Base-by-base conservation (phyloP, 805 yeast species). In the Wickerhamiella cacticola region DNA sequence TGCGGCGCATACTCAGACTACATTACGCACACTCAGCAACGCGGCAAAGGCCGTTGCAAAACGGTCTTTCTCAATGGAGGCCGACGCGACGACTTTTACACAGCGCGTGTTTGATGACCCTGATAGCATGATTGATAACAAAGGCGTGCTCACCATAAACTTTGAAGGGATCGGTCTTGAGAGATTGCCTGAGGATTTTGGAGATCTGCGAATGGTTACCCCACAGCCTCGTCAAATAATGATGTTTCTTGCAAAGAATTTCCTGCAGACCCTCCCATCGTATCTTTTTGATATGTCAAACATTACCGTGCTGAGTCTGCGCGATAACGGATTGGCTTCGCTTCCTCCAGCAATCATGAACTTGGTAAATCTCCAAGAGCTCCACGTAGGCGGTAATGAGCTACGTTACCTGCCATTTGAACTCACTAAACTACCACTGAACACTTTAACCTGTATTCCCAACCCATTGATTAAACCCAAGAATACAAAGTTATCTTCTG, bases 401-500 rank as follows among this genome's bases (percentile, higher is more conserved):
- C 54, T 68, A 23, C 24, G 49, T 36, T 61, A 50, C 22, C 52
- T 68, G 34, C 72, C 72, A 1, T 49, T 58, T 6, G 71, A 68
- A 50, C 50, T 68, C 9, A 55, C 61, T 18, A 49, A 41, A 4
- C 53, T 68, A 34, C 52, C 51, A 6, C 58, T 67, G 39, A 46
- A 48, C 15, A 52, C 59, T 9, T 50, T 68, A 24, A 55, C 66
- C 3, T 54, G 63, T n/a, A 53, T 58, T 33, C 70, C 71, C 8
- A 68, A 68, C 41, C 64, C 64, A 12, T 59, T 67, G 19, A 3
- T 33, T n/a, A 12, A 10, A 15, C 46, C 46, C 2, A 23, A 35
- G 13, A 16, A 13, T 8, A 39, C 45, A 22, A 22, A 41, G 16
- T 7, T 4, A n/a, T 13, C n/a, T 9, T 10, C 25, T 16, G 6